phyloP scores from a whole-genome alignment of 2,329 filamentous ascomycete species.

The Fusarium citri region DNA sequence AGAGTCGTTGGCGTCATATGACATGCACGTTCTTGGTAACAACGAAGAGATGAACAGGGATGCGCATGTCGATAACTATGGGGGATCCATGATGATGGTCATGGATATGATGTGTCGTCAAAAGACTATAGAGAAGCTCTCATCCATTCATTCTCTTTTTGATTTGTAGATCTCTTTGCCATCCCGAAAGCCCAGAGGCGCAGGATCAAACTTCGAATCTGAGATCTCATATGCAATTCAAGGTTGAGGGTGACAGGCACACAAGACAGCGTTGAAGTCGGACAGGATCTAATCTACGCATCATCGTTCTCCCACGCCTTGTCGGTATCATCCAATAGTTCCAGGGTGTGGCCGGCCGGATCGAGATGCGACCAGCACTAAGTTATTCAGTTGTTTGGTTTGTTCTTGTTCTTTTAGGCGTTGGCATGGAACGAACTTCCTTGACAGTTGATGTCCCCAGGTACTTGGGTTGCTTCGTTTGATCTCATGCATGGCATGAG shows the following conservation, averaged over 20 bases:
- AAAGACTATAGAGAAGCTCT: neutral
- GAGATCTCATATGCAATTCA: conserved; percentile 7
- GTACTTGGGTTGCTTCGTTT: neutral
- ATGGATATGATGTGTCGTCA: neutral
- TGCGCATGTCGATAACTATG: neutral
- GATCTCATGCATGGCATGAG: neutral
- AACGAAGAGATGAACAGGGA: neutral
- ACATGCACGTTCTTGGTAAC: conserved; percentile 1
- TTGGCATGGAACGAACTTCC: neutral
- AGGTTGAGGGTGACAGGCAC: conserved; percentile 2
- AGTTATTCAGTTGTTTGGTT: neutral
- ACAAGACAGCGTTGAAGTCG: conserved; percentile 4
- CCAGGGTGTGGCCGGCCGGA: conserved; percentile 36
- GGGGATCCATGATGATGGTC: conserved; percentile 32
- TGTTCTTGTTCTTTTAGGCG: neutral
- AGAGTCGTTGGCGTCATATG: conserved; percentile 42
- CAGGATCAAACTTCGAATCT: neutral
- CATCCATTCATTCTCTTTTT: neutral
- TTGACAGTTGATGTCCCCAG: conserved; percentile 3
- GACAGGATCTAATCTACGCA: conserved; percentile 39
- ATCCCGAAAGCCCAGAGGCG: neutral
- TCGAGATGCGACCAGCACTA: conserved; percentile 33
- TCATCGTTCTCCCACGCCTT: conserved; percentile 34
- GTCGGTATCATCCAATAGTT: conserved; percentile 23
- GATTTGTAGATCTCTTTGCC: conserved; percentile 12